A percentile compares a stretch with the other conserved stretches of the same genome.
phyloP scores from a whole-genome alignment of 805 yeast genomes.

The Kodamaea lidongshanica region DNA sequence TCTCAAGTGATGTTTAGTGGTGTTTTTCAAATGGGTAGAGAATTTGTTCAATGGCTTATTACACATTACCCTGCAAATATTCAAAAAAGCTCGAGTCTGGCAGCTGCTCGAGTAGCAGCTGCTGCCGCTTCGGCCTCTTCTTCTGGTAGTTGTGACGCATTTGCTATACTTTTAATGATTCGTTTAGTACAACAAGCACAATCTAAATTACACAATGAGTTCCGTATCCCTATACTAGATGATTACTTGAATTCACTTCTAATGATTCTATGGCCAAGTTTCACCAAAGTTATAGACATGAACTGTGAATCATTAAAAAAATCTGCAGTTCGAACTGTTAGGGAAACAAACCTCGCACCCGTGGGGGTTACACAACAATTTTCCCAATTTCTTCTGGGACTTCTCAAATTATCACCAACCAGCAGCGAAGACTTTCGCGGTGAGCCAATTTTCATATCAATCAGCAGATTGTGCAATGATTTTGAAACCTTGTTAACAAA shows the following conservation, averaged over 20 bases:
- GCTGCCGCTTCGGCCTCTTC: conserved; percentile 7
- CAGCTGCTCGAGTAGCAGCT: conserved; percentile 8
- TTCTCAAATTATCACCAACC: conserved; percentile 49
- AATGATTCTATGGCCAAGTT: conserved; percentile 78
- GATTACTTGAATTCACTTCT: conserved; percentile 62
- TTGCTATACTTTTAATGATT: conserved; percentile 72
- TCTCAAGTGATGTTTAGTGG: conserved; percentile 30
- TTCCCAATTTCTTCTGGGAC: conserved; percentile 63
- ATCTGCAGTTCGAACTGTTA: conserved; percentile 29
- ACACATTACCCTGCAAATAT: conserved; percentile 30
- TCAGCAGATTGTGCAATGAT: conserved; percentile 66
- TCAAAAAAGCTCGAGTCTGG: conserved; percentile 12
- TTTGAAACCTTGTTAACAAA: conserved; percentile 76
- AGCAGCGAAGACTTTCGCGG: conserved; percentile 24
- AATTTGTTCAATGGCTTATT: conserved; percentile 41
- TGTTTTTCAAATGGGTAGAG: conserved; percentile 39
- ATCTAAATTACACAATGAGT: conserved; percentile 58
- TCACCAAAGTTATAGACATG: conserved; percentile 67
- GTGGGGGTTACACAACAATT: conserved; percentile 70
- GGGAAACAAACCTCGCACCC: conserved; percentile 33
- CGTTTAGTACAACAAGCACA: conserved; percentile 62
- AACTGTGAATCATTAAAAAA: conserved; percentile 69
- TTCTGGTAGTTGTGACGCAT: conserved; percentile 55
- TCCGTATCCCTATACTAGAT: conserved; percentile 61
- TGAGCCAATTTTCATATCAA: conserved; percentile 71